phyloP scores from a whole-genome alignment of 2,329 filamentous ascomycete genomes.

The Alternaria hordeiaustralica region DNA sequence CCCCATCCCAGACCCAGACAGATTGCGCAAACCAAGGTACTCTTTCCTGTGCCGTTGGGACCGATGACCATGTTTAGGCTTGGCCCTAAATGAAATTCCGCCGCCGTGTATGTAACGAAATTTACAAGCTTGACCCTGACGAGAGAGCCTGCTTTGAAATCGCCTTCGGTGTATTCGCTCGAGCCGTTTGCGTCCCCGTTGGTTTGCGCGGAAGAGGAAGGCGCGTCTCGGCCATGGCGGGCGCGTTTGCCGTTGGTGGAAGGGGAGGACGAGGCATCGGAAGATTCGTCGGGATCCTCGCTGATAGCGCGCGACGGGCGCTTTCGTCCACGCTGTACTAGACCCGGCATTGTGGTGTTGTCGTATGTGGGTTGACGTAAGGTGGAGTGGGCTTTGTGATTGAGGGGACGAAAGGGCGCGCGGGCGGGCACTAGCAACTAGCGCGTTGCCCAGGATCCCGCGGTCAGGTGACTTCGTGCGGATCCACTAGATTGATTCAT shows the following conservation, averaged over 20 bases:
- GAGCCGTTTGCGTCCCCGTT: constrained; percentile 4
- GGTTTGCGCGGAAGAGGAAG: constrained; percentile 14
- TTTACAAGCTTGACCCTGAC: constrained; percentile 84
- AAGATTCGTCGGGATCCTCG: constrained; percentile 30
- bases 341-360: constrained; percentile 34
- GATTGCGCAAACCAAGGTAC: constrained; percentile 94
- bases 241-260: constrained; percentile 42
- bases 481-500: neutral
- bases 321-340: constrained; percentile 31
- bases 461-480: constrained; percentile 25
- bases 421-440: constrained; percentile 2
- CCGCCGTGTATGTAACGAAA: constrained; percentile 93
- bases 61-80: constrained; percentile 98
- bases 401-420: neutral
- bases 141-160: constrained; percentile 76
- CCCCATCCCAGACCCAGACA: constrained; percentile 87
- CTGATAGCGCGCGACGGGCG: constrained; percentile 25
- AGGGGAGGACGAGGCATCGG: constrained; percentile 26
- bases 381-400: neutral
- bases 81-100: constrained; percentile 89
- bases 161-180: constrained; percentile 26
- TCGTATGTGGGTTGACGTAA: neutral
- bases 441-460: constrained; percentile 8
- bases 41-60: constrained; percentile 98
- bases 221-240: constrained; percentile 41